Evolutionary conservation across 768 basidiomycete genomes (phyloP).

Genomic region (Russula earlei): DNA sequence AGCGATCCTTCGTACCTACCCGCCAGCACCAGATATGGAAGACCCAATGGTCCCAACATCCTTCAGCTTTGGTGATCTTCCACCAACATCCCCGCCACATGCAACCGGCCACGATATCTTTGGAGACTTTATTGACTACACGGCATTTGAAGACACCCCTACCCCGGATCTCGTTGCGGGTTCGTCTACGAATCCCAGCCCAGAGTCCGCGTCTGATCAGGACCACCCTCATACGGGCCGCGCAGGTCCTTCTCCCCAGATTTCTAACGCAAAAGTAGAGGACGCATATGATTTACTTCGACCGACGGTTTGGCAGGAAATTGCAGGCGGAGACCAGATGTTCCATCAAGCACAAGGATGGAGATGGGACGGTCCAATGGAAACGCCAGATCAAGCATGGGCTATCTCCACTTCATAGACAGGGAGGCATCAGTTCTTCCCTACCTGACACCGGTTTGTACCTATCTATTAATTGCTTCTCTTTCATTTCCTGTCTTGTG

Average conservation of each 20-base stretch:
- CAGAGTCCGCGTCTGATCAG: constrained; percentile 60
- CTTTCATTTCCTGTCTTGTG: constrained; percentile 8
- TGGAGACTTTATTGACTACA: constrained; percentile 61
- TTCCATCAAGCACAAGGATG: constrained; percentile 51
- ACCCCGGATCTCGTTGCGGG: constrained; percentile 66
- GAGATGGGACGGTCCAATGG: constrained; percentile 70
- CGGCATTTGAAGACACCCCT: constrained; percentile 46
- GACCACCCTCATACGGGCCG: constrained; percentile 33
- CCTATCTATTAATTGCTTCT: constrained; percentile 17
- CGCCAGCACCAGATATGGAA: constrained; percentile 31
- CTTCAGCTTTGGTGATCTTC: constrained; percentile 25
- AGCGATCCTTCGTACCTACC: constrained; percentile 51
- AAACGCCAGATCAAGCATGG: constrained; percentile 59
- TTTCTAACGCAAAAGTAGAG: constrained; percentile 39
- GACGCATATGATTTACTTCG: constrained; percentile 39
- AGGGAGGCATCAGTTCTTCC: neutral
- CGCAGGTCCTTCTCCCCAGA: constrained; percentile 33
- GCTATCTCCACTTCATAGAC: constrained; percentile 54
- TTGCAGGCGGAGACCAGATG: constrained; percentile 66
- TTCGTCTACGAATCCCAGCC: constrained; percentile 69
- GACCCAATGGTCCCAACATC: constrained; percentile 26
- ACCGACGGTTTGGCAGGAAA: constrained; percentile 54
- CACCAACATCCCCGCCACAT: constrained; percentile 21
- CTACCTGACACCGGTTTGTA: constrained; percentile 19
- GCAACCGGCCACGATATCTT: constrained; percentile 38